phyloP scores from a whole-genome alignment of 2,329 filamentous ascomycete genomes.

The Neofusicoccum ribis region DNA sequence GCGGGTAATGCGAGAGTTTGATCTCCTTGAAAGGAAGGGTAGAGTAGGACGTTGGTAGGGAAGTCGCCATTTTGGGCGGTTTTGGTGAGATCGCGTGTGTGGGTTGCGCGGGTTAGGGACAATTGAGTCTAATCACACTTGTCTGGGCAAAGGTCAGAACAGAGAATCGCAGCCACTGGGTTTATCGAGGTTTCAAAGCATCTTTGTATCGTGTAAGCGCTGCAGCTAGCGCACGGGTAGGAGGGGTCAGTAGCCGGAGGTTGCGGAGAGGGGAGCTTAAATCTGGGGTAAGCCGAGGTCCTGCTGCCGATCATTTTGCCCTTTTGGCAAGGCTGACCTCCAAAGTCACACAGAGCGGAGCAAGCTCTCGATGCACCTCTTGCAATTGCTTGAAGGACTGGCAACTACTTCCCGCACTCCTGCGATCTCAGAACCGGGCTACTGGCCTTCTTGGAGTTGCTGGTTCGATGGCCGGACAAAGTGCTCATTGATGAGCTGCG shows the following conservation, averaged over 20 bases:
- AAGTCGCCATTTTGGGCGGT: not conserved
- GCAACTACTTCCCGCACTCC: no score
- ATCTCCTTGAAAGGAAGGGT: conserved; percentile 44
- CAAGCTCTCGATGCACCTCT: not conserved
- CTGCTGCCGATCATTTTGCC: not conserved
- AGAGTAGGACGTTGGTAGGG: conserved; percentile 42
- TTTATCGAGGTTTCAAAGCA: not conserved
- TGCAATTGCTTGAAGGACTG: no score
- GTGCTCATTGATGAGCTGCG: no score
- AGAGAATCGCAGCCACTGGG: no score
- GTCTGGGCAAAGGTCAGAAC: no score
- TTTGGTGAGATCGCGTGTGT: not conserved
- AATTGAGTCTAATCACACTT: no score
- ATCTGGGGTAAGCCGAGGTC: conserved; percentile 16
- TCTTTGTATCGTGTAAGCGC: not conserved
- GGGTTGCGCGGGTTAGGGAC: no score
- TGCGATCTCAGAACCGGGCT: no score
- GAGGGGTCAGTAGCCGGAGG: not conserved
- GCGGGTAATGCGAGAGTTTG: conserved; percentile 41
- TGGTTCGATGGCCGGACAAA: no score
- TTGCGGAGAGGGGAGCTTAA: conserved; percentile 1
- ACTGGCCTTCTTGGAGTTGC: no score
- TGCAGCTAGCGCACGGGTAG: no score
- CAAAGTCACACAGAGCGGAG: not conserved
- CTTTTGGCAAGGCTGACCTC: not conserved